Conservation (phyloP, 257 asterid genomes). For the Petrea volubilis region DNA sequence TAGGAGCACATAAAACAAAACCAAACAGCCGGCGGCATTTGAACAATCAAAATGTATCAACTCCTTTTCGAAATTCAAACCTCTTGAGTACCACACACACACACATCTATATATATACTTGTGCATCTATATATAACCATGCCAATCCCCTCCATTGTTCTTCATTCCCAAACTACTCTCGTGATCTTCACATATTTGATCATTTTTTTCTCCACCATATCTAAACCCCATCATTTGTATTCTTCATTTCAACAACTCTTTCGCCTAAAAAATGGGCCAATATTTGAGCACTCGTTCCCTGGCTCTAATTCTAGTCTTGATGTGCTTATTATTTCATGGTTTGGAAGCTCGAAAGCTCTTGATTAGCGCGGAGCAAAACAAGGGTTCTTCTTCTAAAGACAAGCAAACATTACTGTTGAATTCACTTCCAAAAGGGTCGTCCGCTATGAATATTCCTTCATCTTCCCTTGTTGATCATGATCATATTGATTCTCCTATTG, state of each 20-base stretch:
- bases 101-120: too few relatives aligned
- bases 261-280: neutral
- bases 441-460: too few relatives aligned
- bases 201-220: neutral
- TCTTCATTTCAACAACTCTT: neutral
- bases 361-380: neutral
- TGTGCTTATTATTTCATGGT: neutral
- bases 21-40: too few relatives aligned
- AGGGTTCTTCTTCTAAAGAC: neutral
- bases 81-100: too few relatives aligned
- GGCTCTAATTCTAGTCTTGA: neutral
- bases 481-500: neutral
- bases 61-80: too few relatives aligned
- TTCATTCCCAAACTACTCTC: too few relatives aligned
- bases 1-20: too few relatives aligned
- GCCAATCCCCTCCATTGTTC: neutral
- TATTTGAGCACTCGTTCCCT: neutral
- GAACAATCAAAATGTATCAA: too few relatives aligned
- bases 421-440: neutral
- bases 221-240: neutral
- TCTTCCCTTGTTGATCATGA: neutral
- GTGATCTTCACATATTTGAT: too few relatives aligned
- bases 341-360: slow-evolving; percentile 24
- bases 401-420: neutral
- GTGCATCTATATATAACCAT: neutral